Evolutionary conservation across 805 yeast genomes (phyloP).

Genomic region (Kodamaea hsintzibuensis): DNA sequence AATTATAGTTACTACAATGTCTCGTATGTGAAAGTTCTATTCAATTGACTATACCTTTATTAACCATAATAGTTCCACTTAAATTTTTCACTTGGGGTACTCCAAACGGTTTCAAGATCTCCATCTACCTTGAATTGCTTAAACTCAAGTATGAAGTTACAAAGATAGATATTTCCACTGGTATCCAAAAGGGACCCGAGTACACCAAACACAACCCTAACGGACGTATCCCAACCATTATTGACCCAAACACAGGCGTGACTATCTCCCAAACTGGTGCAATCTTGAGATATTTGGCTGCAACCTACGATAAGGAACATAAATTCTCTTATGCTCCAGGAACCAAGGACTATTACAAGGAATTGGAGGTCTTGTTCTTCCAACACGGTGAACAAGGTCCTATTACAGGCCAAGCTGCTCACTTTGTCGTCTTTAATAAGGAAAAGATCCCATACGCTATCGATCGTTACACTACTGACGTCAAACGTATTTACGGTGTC

Average conservation of each 20-base stretch:
- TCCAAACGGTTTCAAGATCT: conserved; percentile 47
- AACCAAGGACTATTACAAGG: conserved; percentile 49
- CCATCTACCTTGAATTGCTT: conserved; percentile 42
- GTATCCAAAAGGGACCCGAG: conserved; percentile 58
- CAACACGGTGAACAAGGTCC: conserved; percentile 62
- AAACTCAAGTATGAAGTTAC: conserved; percentile 43
- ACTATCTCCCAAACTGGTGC: conserved; percentile 62
- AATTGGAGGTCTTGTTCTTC: conserved; percentile 54
- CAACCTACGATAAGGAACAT: conserved; percentile 56
- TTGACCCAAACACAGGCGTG: conserved; percentile 43
- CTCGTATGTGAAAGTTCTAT: background rate
- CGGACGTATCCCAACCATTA: conserved; percentile 62
- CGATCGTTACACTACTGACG: conserved; percentile 51
- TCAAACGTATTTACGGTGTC: conserved; percentile 55
- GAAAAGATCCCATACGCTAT: conserved; percentile 58
- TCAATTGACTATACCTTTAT: background rate
- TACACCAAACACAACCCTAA: conserved; percentile 58
- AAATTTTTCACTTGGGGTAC: conserved; percentile 39
- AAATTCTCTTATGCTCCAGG: conserved; percentile 42
- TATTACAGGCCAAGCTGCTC: conserved; percentile 61
- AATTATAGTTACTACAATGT: background rate
- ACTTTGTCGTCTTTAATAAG: conserved; percentile 44
- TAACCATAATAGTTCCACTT: conserved; percentile 5
- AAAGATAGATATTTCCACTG: conserved; percentile 40
- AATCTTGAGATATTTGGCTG: conserved; percentile 58